Evolutionary conservation across 1,284 basidiomycete species (phyloP), one percentile per base, ranked within the genome.

Genomic region (Stereum hirsutum): DNA sequence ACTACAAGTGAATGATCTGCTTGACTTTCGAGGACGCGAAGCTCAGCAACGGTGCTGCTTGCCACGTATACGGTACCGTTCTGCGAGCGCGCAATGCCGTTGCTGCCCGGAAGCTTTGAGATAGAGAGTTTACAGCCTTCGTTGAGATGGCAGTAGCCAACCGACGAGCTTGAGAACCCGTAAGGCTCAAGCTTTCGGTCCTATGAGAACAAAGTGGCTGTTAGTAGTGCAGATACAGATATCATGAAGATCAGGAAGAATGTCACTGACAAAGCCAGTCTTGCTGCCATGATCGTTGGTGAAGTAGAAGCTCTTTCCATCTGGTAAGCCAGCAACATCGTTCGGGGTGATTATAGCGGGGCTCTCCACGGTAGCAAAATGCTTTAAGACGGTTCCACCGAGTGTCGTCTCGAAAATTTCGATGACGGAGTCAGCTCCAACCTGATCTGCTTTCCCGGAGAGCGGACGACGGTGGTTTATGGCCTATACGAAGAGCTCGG

Each of bases 361-460:
- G 54, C 81, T 67, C 21, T 68, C 59, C 20, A 85, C 62, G 5
- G 85, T 87, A 40, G 61, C 64, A 31, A 86, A 56, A 54, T 85
- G 74, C 5, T 63, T 61, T 47, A 86, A 56, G 6, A 55, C 59
- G 6, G 58, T 54, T 39, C 64, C 62, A 4, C 75, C 73, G 2
- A 73, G 51, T 0, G 49, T 60, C 0, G 78, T 77, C 50, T 71
- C 71, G 57, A 89, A 88, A 21, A 89, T 66, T 53, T 89, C 85
- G 15, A 89, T 64, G 36, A 69, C 73, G 1, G 81, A 84, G 54
- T 88, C 78, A 6, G 84, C 81, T 12, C 85, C 85, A 5, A 70
- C 62, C n/a, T 53, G 44, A n/a, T 47, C 52, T 1, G 74, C 59
- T 23, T 65, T 54, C 11, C 55, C 57, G 6, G 57, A 59, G 5